These are phyloP conservation scores for Diplodia scrobiculata DNA, from an alignment of 2,329 filamentous ascomycete species.

Conservation along the genomic window DNA sequence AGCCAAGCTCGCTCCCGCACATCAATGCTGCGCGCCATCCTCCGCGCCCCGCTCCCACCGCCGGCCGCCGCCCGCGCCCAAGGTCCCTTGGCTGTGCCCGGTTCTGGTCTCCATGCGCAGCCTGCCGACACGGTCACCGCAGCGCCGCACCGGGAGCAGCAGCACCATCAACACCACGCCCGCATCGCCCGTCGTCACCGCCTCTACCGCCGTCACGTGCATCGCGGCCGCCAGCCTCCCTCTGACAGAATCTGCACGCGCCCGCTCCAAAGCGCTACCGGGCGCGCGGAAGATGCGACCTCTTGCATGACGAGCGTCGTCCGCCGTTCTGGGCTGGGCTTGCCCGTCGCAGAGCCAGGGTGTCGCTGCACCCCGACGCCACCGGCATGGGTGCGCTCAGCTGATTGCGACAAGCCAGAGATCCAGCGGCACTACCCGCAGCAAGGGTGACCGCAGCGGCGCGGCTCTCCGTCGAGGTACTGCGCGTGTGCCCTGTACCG, in stretches of 20 bases:
- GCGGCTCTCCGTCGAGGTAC: conserved; percentile 26
- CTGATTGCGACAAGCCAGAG: conserved; percentile 23
- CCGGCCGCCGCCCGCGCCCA: background rate
- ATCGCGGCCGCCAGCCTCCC: background rate
- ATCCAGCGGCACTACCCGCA: conserved; percentile 28
- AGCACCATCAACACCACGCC: background rate
- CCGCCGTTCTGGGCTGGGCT: conserved; percentile 16
- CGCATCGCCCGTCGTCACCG: background rate
- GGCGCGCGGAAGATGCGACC: conserved; percentile 21
- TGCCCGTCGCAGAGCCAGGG: conserved; percentile 21
- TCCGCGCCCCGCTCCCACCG: conserved; percentile 15
- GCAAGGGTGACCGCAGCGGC: conserved; percentile 26
- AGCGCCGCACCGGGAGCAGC: background rate
- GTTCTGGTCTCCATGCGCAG: background rate
- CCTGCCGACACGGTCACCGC: background rate
- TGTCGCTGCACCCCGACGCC: conserved; percentile 22
- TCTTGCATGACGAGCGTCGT: conserved; percentile 26
- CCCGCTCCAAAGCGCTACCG: conserved; percentile 25
- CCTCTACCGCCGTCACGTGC: background rate
- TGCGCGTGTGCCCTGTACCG: conserved; percentile 6
- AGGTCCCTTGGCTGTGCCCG: background rate
- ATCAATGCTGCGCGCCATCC: conserved; percentile 11
- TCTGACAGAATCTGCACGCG: conserved; percentile 23
- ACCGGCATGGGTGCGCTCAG: conserved; percentile 26
- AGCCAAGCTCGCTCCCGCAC: conserved; percentile 13